Conservation (phyloP, 2,329 filamentous ascomycete species). For the Orbilia blumenaviensis region DNA sequence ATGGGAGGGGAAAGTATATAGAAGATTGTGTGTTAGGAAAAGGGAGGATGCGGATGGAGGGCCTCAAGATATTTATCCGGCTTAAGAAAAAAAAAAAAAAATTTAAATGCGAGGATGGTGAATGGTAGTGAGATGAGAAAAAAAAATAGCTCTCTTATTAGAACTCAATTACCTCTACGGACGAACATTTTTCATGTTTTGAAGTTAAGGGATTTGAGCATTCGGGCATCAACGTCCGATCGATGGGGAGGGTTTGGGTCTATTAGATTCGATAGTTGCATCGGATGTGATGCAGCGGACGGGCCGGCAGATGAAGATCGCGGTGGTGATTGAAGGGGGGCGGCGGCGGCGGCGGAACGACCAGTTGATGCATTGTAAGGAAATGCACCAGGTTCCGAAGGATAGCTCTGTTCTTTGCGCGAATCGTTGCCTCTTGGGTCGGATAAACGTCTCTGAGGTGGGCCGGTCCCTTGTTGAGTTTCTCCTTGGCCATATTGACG, state of each 20-base stretch:
- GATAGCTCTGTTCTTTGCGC: constrained; percentile 42
- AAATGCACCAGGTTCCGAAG: constrained; percentile 23
- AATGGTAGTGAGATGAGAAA: too few species aligned
- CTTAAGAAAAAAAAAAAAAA: too few species aligned
- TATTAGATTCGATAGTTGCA: constrained; percentile 57
- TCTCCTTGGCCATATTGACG: constrained; percentile 22
- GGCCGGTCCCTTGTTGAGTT: neutral
- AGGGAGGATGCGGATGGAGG: neutral
- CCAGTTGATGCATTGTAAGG: constrained; percentile 21
- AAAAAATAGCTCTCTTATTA: too few species aligned
- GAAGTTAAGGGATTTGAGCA: constrained; percentile 57
- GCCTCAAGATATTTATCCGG: too few species aligned
- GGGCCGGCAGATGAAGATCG: constrained; percentile 57
- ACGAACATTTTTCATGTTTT: constrained; percentile 51
- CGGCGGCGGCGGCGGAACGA: constrained; percentile 29
- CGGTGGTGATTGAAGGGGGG: constrained; percentile 54
- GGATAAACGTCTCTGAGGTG: constrained; percentile 33
- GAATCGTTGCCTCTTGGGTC: constrained; percentile 33
- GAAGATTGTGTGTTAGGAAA: too few species aligned
- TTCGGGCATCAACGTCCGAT: constrained; percentile 57
- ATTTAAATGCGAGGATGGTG: too few species aligned
- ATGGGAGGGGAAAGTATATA: neutral
- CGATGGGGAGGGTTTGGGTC: constrained; percentile 54
- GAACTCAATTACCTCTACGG: neutral
- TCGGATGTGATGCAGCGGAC: constrained; percentile 54